These are phyloP conservation scores for Yamadazyma insecticola DNA, from an alignment of 805 yeast genomes.

Conservation along the genomic window DNA sequence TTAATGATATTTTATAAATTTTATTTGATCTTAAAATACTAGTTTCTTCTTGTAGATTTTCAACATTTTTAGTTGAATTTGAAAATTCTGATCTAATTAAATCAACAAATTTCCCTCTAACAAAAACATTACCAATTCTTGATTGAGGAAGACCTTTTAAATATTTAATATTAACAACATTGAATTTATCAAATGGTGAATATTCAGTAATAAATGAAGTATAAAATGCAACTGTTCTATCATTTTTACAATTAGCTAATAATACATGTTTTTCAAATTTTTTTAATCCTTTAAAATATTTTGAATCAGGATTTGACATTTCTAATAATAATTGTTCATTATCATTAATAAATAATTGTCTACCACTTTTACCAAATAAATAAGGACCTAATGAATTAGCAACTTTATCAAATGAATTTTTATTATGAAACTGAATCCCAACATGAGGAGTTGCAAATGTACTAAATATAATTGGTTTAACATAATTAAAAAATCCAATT, in stretches of 20 bases:
- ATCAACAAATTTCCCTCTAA: slow-evolving; percentile 51
- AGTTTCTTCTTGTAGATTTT: slow-evolving; percentile 33
- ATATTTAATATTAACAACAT: slow-evolving; percentile 42
- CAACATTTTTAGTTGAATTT: slow-evolving; percentile 8
- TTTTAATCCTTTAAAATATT: slow-evolving; percentile 51
- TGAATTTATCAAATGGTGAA: slow-evolving; percentile 62
- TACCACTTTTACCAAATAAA: slow-evolving; percentile 35
- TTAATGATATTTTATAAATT: slow-evolving; percentile 15
- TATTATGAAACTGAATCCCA: slow-evolving; percentile 34
- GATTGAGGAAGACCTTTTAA: slow-evolving; percentile 42
- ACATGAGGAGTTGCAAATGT: slow-evolving; percentile 45
- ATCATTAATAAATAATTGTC: slow-evolving; percentile 34
- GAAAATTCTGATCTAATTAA: slow-evolving; percentile 26
- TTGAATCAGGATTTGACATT: slow-evolving; percentile 48
- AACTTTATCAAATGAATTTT: slow-evolving; percentile 24
- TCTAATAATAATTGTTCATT: slow-evolving; percentile 42
- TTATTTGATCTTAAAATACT: slow-evolving; percentile 28
- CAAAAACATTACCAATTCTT: slow-evolving; percentile 30
- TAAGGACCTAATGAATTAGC: slow-evolving; percentile 31
- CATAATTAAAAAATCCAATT: slow-evolving; percentile 29
- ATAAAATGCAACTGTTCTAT: slow-evolving; percentile 83
- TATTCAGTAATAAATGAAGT: slow-evolving; percentile 72
- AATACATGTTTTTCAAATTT: slow-evolving; percentile 53
- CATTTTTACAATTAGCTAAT: slow-evolving; percentile 75
- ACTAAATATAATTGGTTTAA: slow-evolving; percentile 33